Conservation (phyloP, 371 early-diverging fungal genomes). For the Zychaea mexicana region DNA sequence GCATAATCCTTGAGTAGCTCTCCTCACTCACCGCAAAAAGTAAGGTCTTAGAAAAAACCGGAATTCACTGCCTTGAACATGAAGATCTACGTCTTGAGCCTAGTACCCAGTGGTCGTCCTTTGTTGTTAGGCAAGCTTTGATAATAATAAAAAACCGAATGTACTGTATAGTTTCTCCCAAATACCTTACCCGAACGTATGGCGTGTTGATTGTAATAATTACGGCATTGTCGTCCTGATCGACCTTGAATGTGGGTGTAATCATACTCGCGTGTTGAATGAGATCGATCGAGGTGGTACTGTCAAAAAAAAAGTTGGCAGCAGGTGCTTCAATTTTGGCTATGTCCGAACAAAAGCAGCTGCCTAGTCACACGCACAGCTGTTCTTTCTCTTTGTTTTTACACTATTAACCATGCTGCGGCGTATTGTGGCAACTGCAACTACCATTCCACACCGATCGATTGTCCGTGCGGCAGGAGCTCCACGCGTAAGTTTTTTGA, state of each 20-base stretch:
- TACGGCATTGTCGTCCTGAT: conserved; percentile 78
- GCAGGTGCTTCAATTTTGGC: too few species aligned
- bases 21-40: conserved; percentile 66
- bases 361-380: not conserved
- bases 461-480: not conserved
- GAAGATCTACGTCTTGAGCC: conserved; percentile 85
- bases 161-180: not conserved
- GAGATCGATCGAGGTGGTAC: not conserved
- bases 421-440: conserved; percentile 1
- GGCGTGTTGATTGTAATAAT: conserved; percentile 79
- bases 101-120: conserved; percentile 18
- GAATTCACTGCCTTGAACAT: conserved; percentile 75
- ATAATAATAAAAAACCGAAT: not conserved
- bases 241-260: conserved; percentile 85
- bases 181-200: conserved; percentile 73
- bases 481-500: not conserved
- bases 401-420: not conserved
- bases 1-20: conserved; percentile 13
- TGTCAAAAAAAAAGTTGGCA: not conserved
- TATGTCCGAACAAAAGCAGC: too few species aligned
- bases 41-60: conserved; percentile 81
- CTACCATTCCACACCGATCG: not conserved
- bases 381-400: not conserved
- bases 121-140: not conserved
- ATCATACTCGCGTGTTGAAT: conserved; percentile 56